Evolutionary conservation across 1,139 yeast species (phyloP).

Genomic region (Hansenula lynferdii): DNA sequence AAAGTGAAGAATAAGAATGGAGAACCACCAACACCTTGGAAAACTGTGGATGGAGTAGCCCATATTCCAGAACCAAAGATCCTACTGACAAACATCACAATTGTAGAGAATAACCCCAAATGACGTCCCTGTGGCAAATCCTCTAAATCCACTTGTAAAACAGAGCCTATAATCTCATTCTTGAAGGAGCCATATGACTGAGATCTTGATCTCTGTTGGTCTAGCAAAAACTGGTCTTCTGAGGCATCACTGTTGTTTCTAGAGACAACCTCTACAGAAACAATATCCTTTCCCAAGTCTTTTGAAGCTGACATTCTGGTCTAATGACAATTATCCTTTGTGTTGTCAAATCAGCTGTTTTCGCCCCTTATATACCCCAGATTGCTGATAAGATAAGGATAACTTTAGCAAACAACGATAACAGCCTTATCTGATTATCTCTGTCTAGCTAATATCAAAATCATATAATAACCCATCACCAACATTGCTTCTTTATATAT

Average conservation of each 20-base stretch:
- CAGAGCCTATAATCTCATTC: not conserved
- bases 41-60: constrained; percentile 65
- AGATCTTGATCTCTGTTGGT: not conserved
- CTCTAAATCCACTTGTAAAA: constrained; percentile 21
- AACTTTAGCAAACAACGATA: too few relatives aligned
- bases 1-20: constrained; percentile 52
- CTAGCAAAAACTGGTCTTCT: not conserved
- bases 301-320: not conserved
- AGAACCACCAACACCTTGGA: constrained; percentile 64
- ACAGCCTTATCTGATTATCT: too few relatives aligned
- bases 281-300: not conserved
- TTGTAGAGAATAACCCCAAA: constrained; percentile 61
- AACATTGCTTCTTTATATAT: too few relatives aligned
- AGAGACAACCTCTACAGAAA: constrained; percentile 1
- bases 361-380: not conserved
- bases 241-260: constrained; percentile 6
- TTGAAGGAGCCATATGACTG: not conserved
- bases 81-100: constrained; percentile 58
- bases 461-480: too few relatives aligned
- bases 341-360: too few relatives aligned
- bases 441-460: too few relatives aligned
- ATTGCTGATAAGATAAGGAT: not conserved
- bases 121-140: constrained; percentile 77
- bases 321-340: too few relatives aligned
- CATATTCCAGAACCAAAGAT: constrained; percentile 78